Conservation (phyloP, 495 filamentous ascomycete genomes). For the Penicillium desertorum region DNA sequence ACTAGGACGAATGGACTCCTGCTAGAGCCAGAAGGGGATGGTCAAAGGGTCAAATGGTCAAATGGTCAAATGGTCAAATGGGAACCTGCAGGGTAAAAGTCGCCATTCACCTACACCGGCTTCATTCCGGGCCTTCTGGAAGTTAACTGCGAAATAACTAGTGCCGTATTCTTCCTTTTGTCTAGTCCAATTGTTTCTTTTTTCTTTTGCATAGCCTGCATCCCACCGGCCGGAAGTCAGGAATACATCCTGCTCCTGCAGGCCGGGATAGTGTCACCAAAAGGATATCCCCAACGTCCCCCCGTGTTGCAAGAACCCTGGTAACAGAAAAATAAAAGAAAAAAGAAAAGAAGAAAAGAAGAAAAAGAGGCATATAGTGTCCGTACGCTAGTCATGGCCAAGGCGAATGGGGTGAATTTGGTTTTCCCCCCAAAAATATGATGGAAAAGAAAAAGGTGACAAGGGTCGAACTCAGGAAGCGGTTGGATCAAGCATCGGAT, state of each 20-base stretch:
- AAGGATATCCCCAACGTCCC: constrained; percentile 16
- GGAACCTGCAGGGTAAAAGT: constrained; percentile 19
- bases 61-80: constrained; percentile 3
- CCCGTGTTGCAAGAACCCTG: constrained; percentile 10
- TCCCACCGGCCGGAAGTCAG: constrained; percentile 21
- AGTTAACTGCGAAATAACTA: constrained; percentile 8
- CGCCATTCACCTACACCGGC: constrained; percentile 7
- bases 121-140: constrained; percentile 16
- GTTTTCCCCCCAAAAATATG: background rate
- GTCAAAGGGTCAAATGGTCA: background rate
- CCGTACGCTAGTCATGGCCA: background rate
- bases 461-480: background rate
- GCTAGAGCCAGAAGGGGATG: constrained; percentile 2
- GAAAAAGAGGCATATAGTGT: background rate
- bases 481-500: constrained; percentile 25
- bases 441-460: background rate
- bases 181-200: constrained; percentile 10
- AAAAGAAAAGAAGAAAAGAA: background rate
- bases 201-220: constrained; percentile 11
- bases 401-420: background rate
- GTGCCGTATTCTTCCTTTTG: background rate
- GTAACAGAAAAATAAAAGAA: constrained; percentile 1
- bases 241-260: constrained; percentile 18
- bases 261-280: constrained; percentile 23
- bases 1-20: constrained; percentile 8